Percentiles rank a stretch among this genome's conserved stretches.
phyloP scores from a whole-genome alignment of 257 asterid genomes.

The Solanum tarapatanum region DNA sequence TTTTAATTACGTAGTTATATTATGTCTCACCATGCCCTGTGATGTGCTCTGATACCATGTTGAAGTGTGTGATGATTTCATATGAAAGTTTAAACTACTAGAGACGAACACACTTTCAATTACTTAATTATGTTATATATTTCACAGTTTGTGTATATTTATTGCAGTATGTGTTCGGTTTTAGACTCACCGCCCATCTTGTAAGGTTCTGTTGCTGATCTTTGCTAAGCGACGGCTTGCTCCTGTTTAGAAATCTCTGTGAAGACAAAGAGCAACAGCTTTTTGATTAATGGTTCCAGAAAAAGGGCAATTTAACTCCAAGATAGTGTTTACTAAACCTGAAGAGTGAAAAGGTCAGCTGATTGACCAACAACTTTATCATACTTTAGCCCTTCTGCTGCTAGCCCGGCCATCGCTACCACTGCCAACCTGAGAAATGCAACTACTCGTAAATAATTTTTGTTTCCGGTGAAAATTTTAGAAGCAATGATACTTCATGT shows the following conservation, averaged over 20 bases:
- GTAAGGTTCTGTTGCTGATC: constrained; percentile 97
- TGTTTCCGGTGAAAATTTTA: neutral
- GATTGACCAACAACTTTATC: constrained; percentile 93
- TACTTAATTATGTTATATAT: neutral
- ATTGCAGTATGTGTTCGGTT: neutral
- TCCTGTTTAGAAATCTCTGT: constrained; percentile 87
- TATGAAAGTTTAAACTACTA: neutral
- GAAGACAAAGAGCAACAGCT: neutral
- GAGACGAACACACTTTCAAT: neutral
- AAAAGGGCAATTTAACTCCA: neutral
- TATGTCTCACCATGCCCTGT: neutral
- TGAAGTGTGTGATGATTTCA: neutral
- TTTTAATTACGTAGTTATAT: neutral
- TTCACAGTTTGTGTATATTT: neutral
- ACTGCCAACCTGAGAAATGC: constrained; percentile 65
- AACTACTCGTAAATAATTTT: neutral
- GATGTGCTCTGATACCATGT: neutral
- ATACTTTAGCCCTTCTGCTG: constrained; percentile 91
- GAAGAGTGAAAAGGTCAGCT: constrained; percentile 88
- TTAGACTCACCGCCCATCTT: constrained; percentile 84
- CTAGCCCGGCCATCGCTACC: constrained; percentile 93
- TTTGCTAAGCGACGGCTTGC: constrained; percentile 73
- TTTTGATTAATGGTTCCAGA: neutral
- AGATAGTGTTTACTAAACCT: constrained; percentile 30
- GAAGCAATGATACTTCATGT: neutral